A percentile compares a stretch with the other conserved stretches of the same genome.
These are phyloP conservation scores for Fusarium clavum DNA, from an alignment of 2,329 filamentous ascomycete species.

Conservation along the genomic window DNA sequence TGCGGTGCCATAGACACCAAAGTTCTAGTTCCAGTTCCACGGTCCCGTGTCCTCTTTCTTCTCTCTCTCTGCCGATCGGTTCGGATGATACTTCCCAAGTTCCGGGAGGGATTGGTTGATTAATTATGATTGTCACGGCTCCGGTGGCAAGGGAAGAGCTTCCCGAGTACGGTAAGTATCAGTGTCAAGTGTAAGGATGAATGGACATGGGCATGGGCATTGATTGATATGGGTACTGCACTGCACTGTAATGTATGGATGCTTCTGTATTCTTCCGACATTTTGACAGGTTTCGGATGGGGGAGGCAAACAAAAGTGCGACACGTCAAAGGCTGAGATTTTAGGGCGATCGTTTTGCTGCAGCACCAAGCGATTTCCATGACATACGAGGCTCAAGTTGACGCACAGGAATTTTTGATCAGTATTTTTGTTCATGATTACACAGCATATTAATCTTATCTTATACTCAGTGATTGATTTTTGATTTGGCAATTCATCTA, in stretches of 20 bases:
- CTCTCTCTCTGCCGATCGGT: conserved; percentile 39
- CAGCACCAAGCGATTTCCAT: background rate
- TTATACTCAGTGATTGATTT: background rate
- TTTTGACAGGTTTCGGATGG: conserved; percentile 34
- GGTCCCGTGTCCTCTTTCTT: conserved; percentile 33
- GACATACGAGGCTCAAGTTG: conserved; percentile 18
- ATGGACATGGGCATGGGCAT: background rate
- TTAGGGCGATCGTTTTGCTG: conserved; percentile 10
- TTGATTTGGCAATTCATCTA: background rate
- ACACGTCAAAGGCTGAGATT: conserved; percentile 27
- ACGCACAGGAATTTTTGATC: conserved; percentile 4
- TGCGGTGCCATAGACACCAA: conserved; percentile 4
- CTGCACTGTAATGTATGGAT: background rate
- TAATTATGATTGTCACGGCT: conserved; percentile 23
- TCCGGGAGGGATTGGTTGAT: conserved; percentile 29
- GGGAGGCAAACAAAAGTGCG: conserved; percentile 17
- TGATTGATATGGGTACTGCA: background rate
- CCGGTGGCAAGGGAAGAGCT: conserved; percentile 27
- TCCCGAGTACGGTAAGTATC: conserved; percentile 26
- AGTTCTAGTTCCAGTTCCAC: conserved; percentile 32
- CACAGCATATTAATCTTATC: background rate
- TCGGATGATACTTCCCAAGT: conserved; percentile 40
- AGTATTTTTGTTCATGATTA: conserved; percentile 8
- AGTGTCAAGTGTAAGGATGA: background rate
- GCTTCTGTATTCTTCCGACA: conserved; percentile 27